Conservation (phyloP, 495 filamentous ascomycete species). For the Thozetella sp. region DNA sequence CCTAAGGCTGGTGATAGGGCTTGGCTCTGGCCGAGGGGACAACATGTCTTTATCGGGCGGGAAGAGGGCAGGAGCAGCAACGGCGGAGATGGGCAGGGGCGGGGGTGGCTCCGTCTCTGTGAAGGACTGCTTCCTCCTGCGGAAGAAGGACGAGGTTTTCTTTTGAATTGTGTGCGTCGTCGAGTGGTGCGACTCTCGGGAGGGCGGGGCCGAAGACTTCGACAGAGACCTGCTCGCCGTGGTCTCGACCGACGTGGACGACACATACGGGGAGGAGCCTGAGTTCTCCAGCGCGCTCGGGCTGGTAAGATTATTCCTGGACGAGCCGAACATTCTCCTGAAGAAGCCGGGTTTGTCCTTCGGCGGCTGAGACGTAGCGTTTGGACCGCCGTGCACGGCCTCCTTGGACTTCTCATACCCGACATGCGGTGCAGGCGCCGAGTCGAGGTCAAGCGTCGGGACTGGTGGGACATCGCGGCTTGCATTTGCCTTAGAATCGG, state of each 20-base stretch:
- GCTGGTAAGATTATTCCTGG: slow-evolving; percentile 38
- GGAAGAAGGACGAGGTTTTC: slow-evolving; percentile 90
- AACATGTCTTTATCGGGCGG: slow-evolving; percentile 24
- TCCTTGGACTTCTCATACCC: slow-evolving; percentile 63
- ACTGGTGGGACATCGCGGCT: slow-evolving; percentile 29
- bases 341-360: slow-evolving; percentile 90
- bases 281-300: slow-evolving; percentile 3
- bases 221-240: slow-evolving; percentile 10
- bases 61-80: slow-evolving; percentile 27
- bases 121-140: slow-evolving; percentile 86
- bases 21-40: slow-evolving; percentile 39
- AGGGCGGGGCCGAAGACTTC: slow-evolving; percentile 45
- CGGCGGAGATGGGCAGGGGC: slow-evolving; percentile 24
- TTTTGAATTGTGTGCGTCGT: slow-evolving; percentile 68
- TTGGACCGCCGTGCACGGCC: slow-evolving; percentile 22
- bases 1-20: slow-evolving; percentile 86
- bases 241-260: slow-evolving; percentile 18
- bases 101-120: slow-evolving; percentile 49
- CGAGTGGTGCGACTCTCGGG: slow-evolving; percentile 43
- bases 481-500: slow-evolving; percentile 25
- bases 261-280: slow-evolving; percentile 17
- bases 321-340: slow-evolving; percentile 78
- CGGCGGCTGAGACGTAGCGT: slow-evolving; percentile 23
- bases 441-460: slow-evolving; percentile 36
- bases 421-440: slow-evolving; percentile 53